Evolutionary conservation across 2,329 filamentous ascomycete species (phyloP).

Genomic region (Seiridium unicorne): DNA sequence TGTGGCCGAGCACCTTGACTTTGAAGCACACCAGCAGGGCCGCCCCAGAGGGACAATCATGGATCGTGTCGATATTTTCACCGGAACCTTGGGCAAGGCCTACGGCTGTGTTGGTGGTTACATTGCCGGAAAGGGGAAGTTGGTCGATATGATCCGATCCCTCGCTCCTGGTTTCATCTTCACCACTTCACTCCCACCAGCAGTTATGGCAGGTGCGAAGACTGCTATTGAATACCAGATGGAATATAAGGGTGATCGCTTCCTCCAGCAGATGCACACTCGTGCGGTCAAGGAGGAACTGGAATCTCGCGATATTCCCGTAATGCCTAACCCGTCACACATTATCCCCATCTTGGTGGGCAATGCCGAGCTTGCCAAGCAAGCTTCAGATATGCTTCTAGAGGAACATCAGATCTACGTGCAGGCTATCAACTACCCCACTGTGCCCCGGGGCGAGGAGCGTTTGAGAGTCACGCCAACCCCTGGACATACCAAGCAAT

Average conservation of each 20-base stretch:
- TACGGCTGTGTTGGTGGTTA: constrained; percentile 98
- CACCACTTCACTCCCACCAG: constrained; percentile 92
- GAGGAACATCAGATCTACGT: constrained; percentile 93
- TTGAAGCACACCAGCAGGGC: constrained; percentile 77
- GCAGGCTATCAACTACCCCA: constrained; percentile 45
- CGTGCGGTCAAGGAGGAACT: constrained; percentile 88
- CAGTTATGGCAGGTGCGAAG: constrained; percentile 92
- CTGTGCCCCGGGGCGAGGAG: constrained; percentile 68
- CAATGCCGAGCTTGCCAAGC: constrained; percentile 88
- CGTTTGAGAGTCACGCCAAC: constrained; percentile 94
- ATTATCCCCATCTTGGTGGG: constrained; percentile 94
- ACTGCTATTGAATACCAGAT: constrained; percentile 94
- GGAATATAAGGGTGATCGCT: constrained; percentile 78
- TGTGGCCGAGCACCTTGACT: constrained; percentile 96
- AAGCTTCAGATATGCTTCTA: constrained; percentile 87
- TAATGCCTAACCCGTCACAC: constrained; percentile 96
- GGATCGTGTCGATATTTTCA: constrained; percentile 97
- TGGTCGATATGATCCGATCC: constrained; percentile 92
- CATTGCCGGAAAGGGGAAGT: constrained; percentile 82
- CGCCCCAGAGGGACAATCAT: constrained; percentile 79
- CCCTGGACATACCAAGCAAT: constrained; percentile 82
- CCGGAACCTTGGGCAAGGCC: constrained; percentile 93
- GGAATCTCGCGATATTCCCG: constrained; percentile 78
- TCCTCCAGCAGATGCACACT: constrained; percentile 93
- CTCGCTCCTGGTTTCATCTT: constrained; percentile 98